Evolutionary conservation across 2,329 filamentous ascomycete genomes (phyloP), one percentile per base, ranked within the genome.

Genomic region (Fusarium pseudoanthophilum): DNA sequence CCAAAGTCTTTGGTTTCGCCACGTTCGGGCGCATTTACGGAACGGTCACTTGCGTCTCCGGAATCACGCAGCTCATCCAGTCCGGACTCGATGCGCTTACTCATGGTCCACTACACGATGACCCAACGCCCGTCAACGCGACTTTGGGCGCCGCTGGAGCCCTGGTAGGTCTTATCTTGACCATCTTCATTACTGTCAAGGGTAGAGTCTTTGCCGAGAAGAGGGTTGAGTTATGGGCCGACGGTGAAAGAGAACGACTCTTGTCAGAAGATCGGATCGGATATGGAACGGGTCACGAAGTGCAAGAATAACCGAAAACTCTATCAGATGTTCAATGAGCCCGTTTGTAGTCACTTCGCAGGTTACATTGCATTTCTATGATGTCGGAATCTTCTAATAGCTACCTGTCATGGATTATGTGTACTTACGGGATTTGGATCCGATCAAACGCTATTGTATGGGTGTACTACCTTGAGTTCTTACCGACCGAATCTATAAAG

Each of bases 21-120:
- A 94, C 92, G 0, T 95, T 95, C 70, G 92, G 92, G 16, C 93
- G 93, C 68, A 92, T 95, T 20, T 95, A 95, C 79, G 93, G 93
- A 20, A 86, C 92, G 8, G 89, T 95, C 63, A 93, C 93, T 60
- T 94, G 92, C 78, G 80, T 92, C 10, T 92, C 92, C 0, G 93
- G 93, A 5, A 75, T 94, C 0, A 86, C 92, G 69, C 94, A 93
- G 79, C 92, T 95, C 78, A 84, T 87, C 0, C 92, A 95, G 80
- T 89, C 90, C 0, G 92, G 87, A 0, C 84, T 95, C 45, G 92
- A 95, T 77, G 87, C 90, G 0, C 81, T 92, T 26, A 93, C 91
- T 1, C 90, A 74, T 11, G 71, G 68, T 4, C 67, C 71, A 8
- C 57, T 74, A 0, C 55, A 66, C 11, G 49, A 60, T 9, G 59